Percentiles rank a stretch among this genome's conserved stretches.
Conservation (phyloP, 1,284 basidiomycete species). For the Porogramme epimiltina region DNA sequence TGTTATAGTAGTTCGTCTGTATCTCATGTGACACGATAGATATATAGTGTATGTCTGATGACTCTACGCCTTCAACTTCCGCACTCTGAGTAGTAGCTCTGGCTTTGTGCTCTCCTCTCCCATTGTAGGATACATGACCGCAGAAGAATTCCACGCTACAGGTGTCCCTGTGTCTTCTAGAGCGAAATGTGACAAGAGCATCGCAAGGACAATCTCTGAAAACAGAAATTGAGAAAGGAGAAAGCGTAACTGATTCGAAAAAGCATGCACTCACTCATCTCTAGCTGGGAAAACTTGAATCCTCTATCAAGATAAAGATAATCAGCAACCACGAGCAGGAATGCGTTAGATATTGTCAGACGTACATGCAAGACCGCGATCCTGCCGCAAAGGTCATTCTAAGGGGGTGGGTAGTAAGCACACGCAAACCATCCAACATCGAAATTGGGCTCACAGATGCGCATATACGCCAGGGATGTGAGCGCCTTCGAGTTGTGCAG, state of each 20-base stretch:
- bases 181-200: conserved; percentile 9
- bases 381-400: conserved; percentile 36
- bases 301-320: conserved; percentile 8
- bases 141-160: conserved; percentile 24
- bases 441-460: background rate
- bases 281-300: conserved; percentile 37
- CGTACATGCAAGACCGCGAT: conserved; percentile 31
- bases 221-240: background rate
- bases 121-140: conserved; percentile 21
- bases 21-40: no score
- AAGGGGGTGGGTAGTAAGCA: no score
- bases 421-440: no score
- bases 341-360: no score
- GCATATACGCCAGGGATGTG: conserved; percentile 3
- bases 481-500: background rate
- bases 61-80: no score
- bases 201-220: conserved; percentile 15
- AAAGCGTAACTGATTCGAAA: background rate
- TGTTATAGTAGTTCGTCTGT: no score
- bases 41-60: no score
- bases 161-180: conserved; percentile 19
- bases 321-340: no score
- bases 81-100: conserved; percentile 18
- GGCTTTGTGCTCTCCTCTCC: conserved; percentile 20
- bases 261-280: conserved; percentile 40